Evolutionary conservation across 2,329 filamentous ascomycete genomes (phyloP), one percentile per base, ranked within the genome.

Genomic region (Aureobasidium sp.): DNA sequence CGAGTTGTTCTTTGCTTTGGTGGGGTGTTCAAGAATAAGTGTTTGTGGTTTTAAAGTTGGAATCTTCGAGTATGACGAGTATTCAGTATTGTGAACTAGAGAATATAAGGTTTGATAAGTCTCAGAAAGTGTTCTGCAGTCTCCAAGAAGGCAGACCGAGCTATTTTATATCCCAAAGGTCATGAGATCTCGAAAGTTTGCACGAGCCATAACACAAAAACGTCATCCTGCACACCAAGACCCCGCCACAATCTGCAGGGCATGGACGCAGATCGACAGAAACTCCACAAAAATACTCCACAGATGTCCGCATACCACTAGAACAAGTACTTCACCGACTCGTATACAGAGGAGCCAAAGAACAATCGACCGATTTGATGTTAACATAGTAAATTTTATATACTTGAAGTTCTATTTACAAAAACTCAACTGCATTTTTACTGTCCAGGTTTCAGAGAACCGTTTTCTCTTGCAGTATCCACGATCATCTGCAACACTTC

Each of bases 401-500:
- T 21, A 21, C 21, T 1, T 21, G 21, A 21, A 21, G 1, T 21
- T 21, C 21, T 21, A 21, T 21, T 21, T 21, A 21, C 21, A 21
- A 21, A 21, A 21, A 1, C 21, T 21, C 21, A 21, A 21, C 21
- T 21, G 21, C 21, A 21, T 21, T 21, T 21, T 21, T 30, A 58
- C 42, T 58, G 54, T 30, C 54, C 54, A 39, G 41, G 54, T 9
- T 58, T 58, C 48, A 65, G 36, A 8, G 62, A 54, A 8, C 64
- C 64, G 29, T 58, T 52, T 5, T 63, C 62, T 45, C 63, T 65
- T 11, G 68, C 68, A 27, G 67, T 13, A 9, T 64, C 64, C 32
- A 74, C 64, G 58, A 75, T 71, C 67, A 70, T 71, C 13, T 68
- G 61, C 41, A 75, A 29, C 3, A 70, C 64, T 10, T 61, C 59